Percentiles rank a stretch among this genome's conserved stretches.
Conservation (phyloP, 1,284 basidiomycete genomes). For the Leccinum solheimii region DNA sequence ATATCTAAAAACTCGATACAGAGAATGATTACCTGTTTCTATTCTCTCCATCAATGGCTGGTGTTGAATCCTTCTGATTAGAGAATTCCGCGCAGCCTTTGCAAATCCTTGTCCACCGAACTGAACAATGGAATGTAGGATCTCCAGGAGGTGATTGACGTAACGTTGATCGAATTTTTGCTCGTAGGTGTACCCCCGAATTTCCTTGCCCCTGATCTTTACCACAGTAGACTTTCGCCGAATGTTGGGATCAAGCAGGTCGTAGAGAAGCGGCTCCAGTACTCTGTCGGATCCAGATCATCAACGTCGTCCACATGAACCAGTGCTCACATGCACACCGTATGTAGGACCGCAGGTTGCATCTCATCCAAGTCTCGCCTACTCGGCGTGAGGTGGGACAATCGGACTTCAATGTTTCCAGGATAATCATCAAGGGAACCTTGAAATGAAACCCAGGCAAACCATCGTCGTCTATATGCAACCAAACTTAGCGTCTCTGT, state of each 20-base stretch:
- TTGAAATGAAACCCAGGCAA: slow-evolving; percentile 81
- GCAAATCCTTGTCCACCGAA: slow-evolving; percentile 89
- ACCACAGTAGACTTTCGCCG: slow-evolving; percentile 48
- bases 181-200: slow-evolving; percentile 69
- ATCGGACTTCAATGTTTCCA: slow-evolving; percentile 79
- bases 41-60: slow-evolving; percentile 58
- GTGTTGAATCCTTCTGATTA: slow-evolving; percentile 63
- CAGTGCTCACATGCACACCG: slow-evolving; percentile 51
- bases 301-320: slow-evolving; percentile 3
- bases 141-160: slow-evolving; percentile 70
- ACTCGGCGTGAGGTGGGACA: slow-evolving; percentile 73
- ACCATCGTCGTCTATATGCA: slow-evolving; percentile 75
- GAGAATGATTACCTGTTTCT: slow-evolving; percentile 47
- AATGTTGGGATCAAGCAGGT: slow-evolving; percentile 72
- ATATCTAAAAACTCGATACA: slow-evolving; percentile 4
- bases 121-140: slow-evolving; percentile 74
- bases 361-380: slow-evolving; percentile 95
- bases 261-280: slow-evolving; percentile 83
- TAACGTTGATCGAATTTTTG: slow-evolving; percentile 78
- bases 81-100: slow-evolving; percentile 62
- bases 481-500: slow-evolving; percentile 6
- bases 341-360: slow-evolving; percentile 86
- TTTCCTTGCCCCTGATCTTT: slow-evolving; percentile 63
- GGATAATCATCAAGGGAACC: slow-evolving; percentile 82
- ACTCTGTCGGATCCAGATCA: slow-evolving; percentile 48